Percentiles rank a stretch among this genome's conserved stretches.
These are phyloP conservation scores for Rutidosis leptorrhynchoides DNA, from an alignment of 129 eudicot genomes.

Conservation along the genomic window DNA sequence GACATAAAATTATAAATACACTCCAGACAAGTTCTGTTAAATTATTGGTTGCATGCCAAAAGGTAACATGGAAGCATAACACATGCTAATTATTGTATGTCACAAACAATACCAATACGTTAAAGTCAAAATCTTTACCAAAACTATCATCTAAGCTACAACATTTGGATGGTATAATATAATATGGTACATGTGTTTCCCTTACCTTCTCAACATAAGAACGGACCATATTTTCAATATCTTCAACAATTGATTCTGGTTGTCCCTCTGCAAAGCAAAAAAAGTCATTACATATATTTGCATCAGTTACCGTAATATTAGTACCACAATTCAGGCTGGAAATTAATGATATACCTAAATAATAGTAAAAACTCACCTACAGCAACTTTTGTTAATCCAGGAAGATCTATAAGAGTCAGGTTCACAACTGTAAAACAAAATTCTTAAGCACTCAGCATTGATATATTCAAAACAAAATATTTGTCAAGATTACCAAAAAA, in stretches of 20 bases:
- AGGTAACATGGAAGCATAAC: conserved; percentile 5
- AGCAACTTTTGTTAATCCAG: conserved; percentile 98
- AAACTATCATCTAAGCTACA: background rate
- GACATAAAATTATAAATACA: conserved; percentile 1
- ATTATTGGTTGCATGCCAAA: conserved; percentile 9
- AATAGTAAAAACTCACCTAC: conserved; percentile 69
- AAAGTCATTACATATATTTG: conserved; percentile 20
- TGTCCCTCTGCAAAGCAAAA: conserved; percentile 81
- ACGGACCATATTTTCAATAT: conserved; percentile 96
- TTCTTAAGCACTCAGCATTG: conserved; percentile 13
- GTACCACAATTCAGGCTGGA: conserved; percentile 10
- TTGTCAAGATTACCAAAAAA: conserved; percentile 13
- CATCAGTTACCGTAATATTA: conserved; percentile 21
- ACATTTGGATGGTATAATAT: conserved; percentile 12
- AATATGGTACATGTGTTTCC: background rate
- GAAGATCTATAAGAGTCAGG: conserved; percentile 98
- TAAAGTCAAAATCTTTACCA: background rate
- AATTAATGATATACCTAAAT: conserved; percentile 18
- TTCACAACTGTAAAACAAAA: conserved; percentile 81
- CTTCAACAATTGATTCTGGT: conserved; percentile 84
- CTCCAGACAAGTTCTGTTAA: background rate
- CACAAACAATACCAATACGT: background rate
- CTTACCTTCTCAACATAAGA: conserved; percentile 91
- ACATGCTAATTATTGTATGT: background rate
- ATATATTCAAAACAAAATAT: conserved; percentile 9